Percentiles rank a stretch among this genome's conserved stretches.
phyloP scores from a whole-genome alignment of 2,329 filamentous ascomycete species.

The Cercospora zeina region DNA sequence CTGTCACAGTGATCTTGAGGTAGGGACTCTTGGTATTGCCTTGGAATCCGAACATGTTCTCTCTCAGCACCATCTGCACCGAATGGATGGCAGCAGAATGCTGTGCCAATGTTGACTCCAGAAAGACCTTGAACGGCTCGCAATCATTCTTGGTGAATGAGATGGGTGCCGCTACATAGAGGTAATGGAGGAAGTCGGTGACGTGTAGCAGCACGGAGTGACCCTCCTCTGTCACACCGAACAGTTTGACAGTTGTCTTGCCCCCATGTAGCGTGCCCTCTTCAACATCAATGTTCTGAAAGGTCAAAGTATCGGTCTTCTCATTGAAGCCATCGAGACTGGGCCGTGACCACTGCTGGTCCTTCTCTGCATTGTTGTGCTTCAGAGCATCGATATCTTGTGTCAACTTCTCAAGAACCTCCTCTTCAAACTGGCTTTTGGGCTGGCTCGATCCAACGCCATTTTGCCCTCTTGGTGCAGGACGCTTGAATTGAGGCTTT shows the following conservation, averaged over 20 bases:
- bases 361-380: slow-evolving; percentile 83
- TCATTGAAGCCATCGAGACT: slow-evolving; percentile 62
- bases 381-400: slow-evolving; percentile 88
- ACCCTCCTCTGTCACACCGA: slow-evolving; percentile 83
- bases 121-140: slow-evolving; percentile 71
- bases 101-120: slow-evolving; percentile 76
- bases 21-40: slow-evolving; percentile 91
- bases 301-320: slow-evolving; percentile 69
- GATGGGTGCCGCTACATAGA: slow-evolving; percentile 86
- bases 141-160: slow-evolving; percentile 79
- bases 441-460: slow-evolving; percentile 70
- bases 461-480: slow-evolving; percentile 48
- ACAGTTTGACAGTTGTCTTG: slow-evolving; percentile 79
- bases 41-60: slow-evolving; percentile 92
- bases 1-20: slow-evolving; percentile 87
- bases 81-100: slow-evolving; percentile 74
- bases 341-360: slow-evolving; percentile 84
- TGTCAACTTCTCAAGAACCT: slow-evolving; percentile 92
- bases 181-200: slow-evolving; percentile 92
- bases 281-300: slow-evolving; percentile 94
- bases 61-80: slow-evolving; percentile 76
- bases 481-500: slow-evolving; percentile 61
- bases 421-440: slow-evolving; percentile 90
- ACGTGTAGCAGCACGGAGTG: slow-evolving; percentile 95
- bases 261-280: slow-evolving; percentile 81